Base-by-base conservation (phyloP, 371 early-diverging fungal species). In the Parasitella parasitica region DNA sequence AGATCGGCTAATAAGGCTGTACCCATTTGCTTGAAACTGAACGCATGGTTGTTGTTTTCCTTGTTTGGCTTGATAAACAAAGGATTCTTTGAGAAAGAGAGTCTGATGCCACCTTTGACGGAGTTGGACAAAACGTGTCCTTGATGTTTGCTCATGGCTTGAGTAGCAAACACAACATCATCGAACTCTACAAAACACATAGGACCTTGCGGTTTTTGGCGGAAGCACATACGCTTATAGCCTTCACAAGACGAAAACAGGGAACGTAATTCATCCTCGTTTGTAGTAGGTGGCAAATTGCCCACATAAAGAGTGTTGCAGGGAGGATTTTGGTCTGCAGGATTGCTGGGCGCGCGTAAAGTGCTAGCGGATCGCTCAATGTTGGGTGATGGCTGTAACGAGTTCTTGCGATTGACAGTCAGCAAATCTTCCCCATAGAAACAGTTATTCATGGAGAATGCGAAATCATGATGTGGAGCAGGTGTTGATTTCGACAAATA, bases 161-260 rank as follows among this genome's bases (percentile, higher is more conserved):
- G 85, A 22, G 93, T 91, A 22, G 98, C 97, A 78, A 76, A 94
- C 7, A 82, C 80, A 18, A 96, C 90, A 76, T 89, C 90, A 54
- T 95, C 95, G 84, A 97, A 97, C 84, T 97, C 91, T 32, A 89
- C 90, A 84, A 91, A 91, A 79, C 97, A 96, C 94, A 96, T 97
- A 28, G 96, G 97, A 0, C 97, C 96, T 50, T 80, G 77, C 37
- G 89, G 82, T 62, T 96, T 91, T 50, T 86, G 84, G 38, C 92
- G 88, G 86, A 92, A 95, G 53, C 89, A 89, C 78, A 97, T 80
- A 28, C 97, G 89, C 61, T 91, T 90, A 85, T 90, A 97, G 0
- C 97, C 96, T 34, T 77, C 72, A 60, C 91, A 89, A 7, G 74
- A 70, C 6, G 84, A 78, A 76, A 97, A 97, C 41, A 96, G 57